Evolutionary conservation across 768 basidiomycete genomes (phyloP).

Genomic region (Macrolepiota albuminosa): DNA sequence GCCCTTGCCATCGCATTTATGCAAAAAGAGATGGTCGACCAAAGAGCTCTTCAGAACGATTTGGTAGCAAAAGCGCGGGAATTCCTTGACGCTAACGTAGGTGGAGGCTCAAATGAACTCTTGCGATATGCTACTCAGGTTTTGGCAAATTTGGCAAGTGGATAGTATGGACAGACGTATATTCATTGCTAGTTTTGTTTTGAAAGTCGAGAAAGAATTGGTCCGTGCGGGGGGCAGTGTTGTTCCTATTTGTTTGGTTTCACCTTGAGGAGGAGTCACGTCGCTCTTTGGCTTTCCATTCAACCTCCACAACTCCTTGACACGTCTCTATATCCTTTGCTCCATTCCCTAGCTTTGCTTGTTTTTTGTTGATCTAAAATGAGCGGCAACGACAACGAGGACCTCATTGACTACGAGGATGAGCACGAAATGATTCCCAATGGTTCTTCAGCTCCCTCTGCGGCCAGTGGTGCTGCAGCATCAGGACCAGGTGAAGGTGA

Average conservation of each 20-base stretch:
- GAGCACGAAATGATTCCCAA: constrained; percentile 75
- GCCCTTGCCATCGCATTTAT: constrained; percentile 43
- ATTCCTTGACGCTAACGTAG: constrained; percentile 23
- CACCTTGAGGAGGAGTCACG: constrained; percentile 20
- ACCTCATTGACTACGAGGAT: constrained; percentile 93
- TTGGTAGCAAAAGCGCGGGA: constrained; percentile 37
- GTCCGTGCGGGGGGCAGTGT: constrained; percentile 30
- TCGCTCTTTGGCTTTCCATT: constrained; percentile 16
- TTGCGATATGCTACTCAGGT: constrained; percentile 10
- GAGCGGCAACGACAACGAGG: constrained; percentile 85
- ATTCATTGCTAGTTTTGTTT: background rate
- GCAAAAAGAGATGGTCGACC: constrained; percentile 28
- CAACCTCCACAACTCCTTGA: constrained; percentile 22
- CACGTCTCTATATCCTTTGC: constrained; percentile 1
- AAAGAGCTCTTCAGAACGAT: constrained; percentile 37
- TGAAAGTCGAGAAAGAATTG: constrained; percentile 4
- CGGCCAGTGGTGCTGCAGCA: constrained; percentile 45
- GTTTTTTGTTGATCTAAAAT: constrained; percentile 36
- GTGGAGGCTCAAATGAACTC: constrained; percentile 15
- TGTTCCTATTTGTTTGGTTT: constrained; percentile 21
- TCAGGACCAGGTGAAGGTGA: constrained; percentile 45
- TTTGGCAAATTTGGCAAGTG: background rate
- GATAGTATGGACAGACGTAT: background rate
- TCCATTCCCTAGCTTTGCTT: constrained; percentile 10
- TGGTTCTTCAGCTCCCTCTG: constrained; percentile 40